Base-by-base conservation (phyloP, 768 basidiomycete species). In the Botryobasidium botryosum region DNA sequence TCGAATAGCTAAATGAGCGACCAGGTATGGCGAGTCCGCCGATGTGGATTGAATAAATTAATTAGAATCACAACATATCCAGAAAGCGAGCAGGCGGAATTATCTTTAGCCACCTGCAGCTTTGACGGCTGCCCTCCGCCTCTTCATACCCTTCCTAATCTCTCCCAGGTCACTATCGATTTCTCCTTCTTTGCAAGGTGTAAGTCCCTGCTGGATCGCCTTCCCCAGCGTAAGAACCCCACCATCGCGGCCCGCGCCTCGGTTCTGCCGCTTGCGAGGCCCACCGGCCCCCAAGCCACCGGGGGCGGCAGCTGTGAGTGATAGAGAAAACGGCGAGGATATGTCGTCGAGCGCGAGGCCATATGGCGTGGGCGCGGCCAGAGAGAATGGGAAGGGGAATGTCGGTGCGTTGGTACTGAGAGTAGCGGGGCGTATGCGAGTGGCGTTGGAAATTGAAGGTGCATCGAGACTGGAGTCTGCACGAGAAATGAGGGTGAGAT, bases 281-380 rank as follows among this genome's bases (percentile, higher is more conserved):
- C 24, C 32, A 15, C 48, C 27, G 49, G 52, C 24, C 50, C 49
- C 40, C 52, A 40, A 33, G 49, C 52, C 53, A 31, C 57, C 46
- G 24, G 55, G 44, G 62, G 64, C 32, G 64, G 58, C n/a, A 3
- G 71, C 66, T 5, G 75, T 79, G 8, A 86, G 70, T 1, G 79
- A 71, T 7, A 83, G 66, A 0, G 83, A 80, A 66, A 84, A 86
- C 8, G 80, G 81, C 0, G 85, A 87, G 3, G 84, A 81, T 29
- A 88, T 70, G 55, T 87, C 85, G 51, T 88, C 85, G 32, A 86
- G 78, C 3, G 80, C 71, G 37, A 87, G 75, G 4, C 85, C 87
- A 55, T 84, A 80, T 2, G 84, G 84, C 57, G 85, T 87, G 6
- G 48, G 45, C 20, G 48, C 48, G 17, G 50, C 41, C 13, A 51